These are phyloP conservation scores for Naegleria gruberi DNA, from an alignment of 208 protist species.

Conservation along the genomic window DNA sequence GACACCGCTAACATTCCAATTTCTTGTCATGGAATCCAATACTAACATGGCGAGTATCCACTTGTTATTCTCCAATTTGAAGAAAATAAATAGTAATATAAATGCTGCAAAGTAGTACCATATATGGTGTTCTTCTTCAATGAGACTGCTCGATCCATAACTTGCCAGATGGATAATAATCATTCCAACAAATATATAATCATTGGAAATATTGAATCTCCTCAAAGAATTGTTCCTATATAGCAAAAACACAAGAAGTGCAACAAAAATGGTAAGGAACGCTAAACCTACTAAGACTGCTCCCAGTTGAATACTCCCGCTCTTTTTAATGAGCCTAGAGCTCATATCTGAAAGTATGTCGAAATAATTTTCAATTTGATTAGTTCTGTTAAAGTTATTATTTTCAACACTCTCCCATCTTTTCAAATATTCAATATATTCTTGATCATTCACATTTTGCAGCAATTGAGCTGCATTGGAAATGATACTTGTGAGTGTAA, in stretches of 20 bases:
- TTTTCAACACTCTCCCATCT: neutral
- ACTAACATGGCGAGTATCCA: neutral
- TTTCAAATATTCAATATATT: neutral
- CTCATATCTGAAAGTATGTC: neutral
- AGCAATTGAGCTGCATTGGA: neutral
- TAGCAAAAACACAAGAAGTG: neutral
- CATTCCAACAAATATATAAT: neutral
- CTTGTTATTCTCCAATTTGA: neutral
- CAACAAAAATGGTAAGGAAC: neutral
- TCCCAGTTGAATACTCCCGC: neutral
- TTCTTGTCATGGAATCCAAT: too few species aligned
- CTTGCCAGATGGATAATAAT: neutral
- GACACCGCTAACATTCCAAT: neutral
- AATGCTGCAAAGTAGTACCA: neutral
- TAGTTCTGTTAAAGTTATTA: neutral
- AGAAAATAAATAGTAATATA: neutral
- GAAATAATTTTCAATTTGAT: neutral
- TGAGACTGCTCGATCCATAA: neutral
- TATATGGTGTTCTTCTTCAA: conserved; percentile 15
- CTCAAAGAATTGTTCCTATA: neutral
- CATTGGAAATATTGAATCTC: neutral
- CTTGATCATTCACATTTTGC: neutral
- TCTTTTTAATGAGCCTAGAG: neutral
- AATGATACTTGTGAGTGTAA: neutral
- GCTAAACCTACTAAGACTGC: neutral